Base-by-base conservation (phyloP, 208 protist species). In the Trypanosoma brucei region DNA sequence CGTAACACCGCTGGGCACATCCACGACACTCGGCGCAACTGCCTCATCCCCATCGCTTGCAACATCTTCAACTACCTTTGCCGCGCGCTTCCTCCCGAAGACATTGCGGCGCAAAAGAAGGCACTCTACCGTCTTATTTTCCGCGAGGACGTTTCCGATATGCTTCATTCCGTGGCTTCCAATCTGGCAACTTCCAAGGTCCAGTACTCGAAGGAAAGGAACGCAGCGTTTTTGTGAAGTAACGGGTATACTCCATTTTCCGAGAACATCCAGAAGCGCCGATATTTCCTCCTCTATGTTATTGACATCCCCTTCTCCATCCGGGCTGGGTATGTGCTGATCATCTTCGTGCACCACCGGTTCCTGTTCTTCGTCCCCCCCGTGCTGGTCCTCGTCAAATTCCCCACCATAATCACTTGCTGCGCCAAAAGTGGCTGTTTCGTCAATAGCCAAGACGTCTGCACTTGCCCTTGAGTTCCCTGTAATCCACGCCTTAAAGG, bases 61-160 rank as follows among this genome's bases (percentile, higher is more conserved):
- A 9, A 40, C 31, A 11, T 56, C n/a, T 33, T 65, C 61, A 42
- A 62, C 62, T 37, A 3, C 42, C 9, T 64, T 34, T 35, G 56
- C 42, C 38, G 57, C 61, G 34, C 53, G 57, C 40, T 79, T 78
- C 42, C 62, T 67, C 7, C 68, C 81, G 58, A 91, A 76, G n/a
- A 53, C 68, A 61, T 94, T 94, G 59, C 87, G 76, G 0, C 85
- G 70, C 51, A 94, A 59, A 22, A 84, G 66, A n/a, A 94, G 69
- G 46, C 73, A 70, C 64, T 81, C 72, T 30, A 94, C 61, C 6
- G 77, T 71, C 35, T 57, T 72, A 66, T 92, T 92, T 33, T 66
- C 69, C 38, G 40, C n/a, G 36, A 94, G 72, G 2, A 68, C 61
- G 11, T 68, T 63, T 13, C 79, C 73, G 31, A 94, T 69, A n/a